These are phyloP conservation scores for Phialocephala subalpina DNA, from an alignment of 2,329 filamentous ascomycete species.

Conservation along the genomic window DNA sequence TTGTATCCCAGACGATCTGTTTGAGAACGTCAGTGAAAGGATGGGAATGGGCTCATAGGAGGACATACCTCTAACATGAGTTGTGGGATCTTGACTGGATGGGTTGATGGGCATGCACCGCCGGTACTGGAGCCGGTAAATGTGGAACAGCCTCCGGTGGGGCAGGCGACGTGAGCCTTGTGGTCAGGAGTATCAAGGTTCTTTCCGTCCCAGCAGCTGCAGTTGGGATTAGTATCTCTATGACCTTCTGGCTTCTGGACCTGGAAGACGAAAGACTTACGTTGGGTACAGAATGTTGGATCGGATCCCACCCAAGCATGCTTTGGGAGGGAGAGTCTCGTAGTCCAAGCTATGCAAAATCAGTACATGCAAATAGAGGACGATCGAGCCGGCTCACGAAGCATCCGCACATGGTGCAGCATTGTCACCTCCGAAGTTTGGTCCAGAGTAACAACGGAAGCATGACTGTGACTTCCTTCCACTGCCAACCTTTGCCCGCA, in stretches of 20 bases:
- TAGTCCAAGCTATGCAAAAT: conserved; percentile 47
- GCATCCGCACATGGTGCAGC: conserved; percentile 60
- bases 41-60: neutral
- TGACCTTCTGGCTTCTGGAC: neutral
- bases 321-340: conserved; percentile 58
- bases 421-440: conserved; percentile 58
- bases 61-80: conserved; percentile 56
- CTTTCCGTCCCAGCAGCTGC: conserved; percentile 54
- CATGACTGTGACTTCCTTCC: conserved; percentile 65
- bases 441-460: conserved; percentile 58
- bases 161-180: conserved; percentile 39
- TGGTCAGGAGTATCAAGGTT: conserved; percentile 35
- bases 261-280: conserved; percentile 7
- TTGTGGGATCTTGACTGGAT: conserved; percentile 56
- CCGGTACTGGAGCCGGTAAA: conserved; percentile 46
- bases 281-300: conserved; percentile 63
- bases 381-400: conserved; percentile 63
- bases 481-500: conserved; percentile 61
- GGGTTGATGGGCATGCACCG: conserved; percentile 39
- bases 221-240: conserved; percentile 33
- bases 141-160: conserved; percentile 39
- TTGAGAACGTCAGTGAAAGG: conserved; percentile 56
- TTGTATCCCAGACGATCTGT: conserved; percentile 60
- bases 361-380: conserved; percentile 69
- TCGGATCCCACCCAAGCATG: conserved; percentile 59